Conservation (phyloP, 805 yeast genomes). For the Candida vaughaniae region DNA sequence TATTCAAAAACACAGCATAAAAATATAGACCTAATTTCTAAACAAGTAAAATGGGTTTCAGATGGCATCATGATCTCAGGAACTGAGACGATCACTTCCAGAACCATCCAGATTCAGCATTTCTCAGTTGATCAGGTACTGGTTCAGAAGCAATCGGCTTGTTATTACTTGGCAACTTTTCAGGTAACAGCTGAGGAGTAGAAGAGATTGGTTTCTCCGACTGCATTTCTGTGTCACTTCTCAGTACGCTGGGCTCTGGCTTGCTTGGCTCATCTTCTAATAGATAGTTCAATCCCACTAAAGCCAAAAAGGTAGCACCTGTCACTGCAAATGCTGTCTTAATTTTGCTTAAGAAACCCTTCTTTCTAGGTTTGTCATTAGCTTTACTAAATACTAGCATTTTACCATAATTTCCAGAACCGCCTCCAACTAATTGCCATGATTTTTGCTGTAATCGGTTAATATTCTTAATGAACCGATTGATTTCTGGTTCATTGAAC, state of each 20-base stretch:
- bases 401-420: conserved; percentile 16
- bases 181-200: no score
- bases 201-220: no score
- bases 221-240: no score
- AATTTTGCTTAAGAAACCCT: conserved; percentile 10
- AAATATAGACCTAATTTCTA: no score
- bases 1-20: no score
- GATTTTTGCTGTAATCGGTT: conserved; percentile 42
- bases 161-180: no score
- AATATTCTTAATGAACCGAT: conserved; percentile 31
- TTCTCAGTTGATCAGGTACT: no score
- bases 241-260: no score
- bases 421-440: conserved; percentile 60
- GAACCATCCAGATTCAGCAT: conserved; percentile 13
- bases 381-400: conserved; percentile 14
- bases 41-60: no score
- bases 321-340: conserved; percentile 24
- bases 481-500: conserved; percentile 35
- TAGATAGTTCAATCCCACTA: conserved; percentile 23
- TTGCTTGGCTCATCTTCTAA: conserved; percentile 12
- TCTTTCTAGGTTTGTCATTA: neutral
- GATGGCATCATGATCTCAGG: no score
- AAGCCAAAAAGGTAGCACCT: conserved; percentile 22
- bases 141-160: no score
- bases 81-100: no score